A percentile compares a stretch with the other conserved stretches of the same genome.
These are phyloP conservation scores for Fusarium concolor DNA, from an alignment of 2,329 filamentous ascomycete species.

Conservation along the genomic window DNA sequence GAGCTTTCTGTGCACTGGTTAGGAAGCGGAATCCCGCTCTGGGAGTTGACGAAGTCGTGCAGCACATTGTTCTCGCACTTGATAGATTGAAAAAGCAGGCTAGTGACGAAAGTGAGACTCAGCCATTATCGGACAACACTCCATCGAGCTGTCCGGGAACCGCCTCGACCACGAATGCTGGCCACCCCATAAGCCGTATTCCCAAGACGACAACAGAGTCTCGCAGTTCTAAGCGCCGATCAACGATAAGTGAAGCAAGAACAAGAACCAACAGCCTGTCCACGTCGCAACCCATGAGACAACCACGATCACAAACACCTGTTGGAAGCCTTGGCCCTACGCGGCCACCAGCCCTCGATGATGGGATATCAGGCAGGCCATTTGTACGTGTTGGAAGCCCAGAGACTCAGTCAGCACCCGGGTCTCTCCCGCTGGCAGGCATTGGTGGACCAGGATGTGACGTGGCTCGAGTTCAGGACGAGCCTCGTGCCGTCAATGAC, in stretches of 20 bases:
- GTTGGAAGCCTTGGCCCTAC: slow-evolving; percentile 35
- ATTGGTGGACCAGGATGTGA: slow-evolving; percentile 12
- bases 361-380: slow-evolving; percentile 66
- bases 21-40: slow-evolving; percentile 56
- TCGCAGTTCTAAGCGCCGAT: slow-evolving; percentile 33
- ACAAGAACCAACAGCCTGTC: slow-evolving; percentile 32
- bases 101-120: slow-evolving; percentile 23
- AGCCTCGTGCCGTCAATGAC: background rate
- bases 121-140: slow-evolving; percentile 22
- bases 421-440: slow-evolving; percentile 20
- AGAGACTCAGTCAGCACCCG: slow-evolving; percentile 42
- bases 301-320: slow-evolving; percentile 40
- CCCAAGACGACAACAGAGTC: slow-evolving; percentile 33
- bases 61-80: slow-evolving; percentile 57
- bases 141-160: slow-evolving; percentile 35
- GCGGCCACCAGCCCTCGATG: slow-evolving; percentile 51
- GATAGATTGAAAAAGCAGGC: slow-evolving; percentile 36
- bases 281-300: slow-evolving; percentile 33
- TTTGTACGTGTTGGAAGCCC: slow-evolving; percentile 61
- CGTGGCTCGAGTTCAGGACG: slow-evolving; percentile 5
- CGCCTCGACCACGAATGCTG: slow-evolving; percentile 26
- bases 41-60: slow-evolving; percentile 57
- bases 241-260: slow-evolving; percentile 26
- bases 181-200: slow-evolving; percentile 38
- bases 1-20: slow-evolving; percentile 62